These are phyloP conservation scores for Jamesozyma jinghongensis DNA, from an alignment of 805 yeast genomes.

Conservation along the genomic window DNA sequence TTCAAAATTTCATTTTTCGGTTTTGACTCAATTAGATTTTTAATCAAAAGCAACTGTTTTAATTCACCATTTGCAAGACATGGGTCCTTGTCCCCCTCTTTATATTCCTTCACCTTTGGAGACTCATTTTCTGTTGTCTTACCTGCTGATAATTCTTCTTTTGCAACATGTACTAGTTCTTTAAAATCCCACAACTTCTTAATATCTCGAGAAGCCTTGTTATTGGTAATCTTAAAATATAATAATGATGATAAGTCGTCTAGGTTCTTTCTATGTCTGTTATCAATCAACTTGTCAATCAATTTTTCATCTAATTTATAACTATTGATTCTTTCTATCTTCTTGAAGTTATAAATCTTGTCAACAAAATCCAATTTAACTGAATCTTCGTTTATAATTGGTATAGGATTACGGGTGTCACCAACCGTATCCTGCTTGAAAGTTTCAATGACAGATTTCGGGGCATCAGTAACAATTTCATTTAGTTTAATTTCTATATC, in stretches of 20 bases:
- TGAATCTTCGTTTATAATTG: slow-evolving; percentile 19
- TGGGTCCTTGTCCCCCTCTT: neutral
- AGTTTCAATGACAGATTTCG: slow-evolving; percentile 16
- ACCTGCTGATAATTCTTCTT: slow-evolving; percentile 12
- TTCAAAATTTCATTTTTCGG: slow-evolving; percentile 58
- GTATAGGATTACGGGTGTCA: slow-evolving; percentile 12
- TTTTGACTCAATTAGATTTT: slow-evolving; percentile 52
- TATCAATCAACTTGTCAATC: slow-evolving; percentile 23
- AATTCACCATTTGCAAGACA: slow-evolving; percentile 37
- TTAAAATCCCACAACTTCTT: slow-evolving; percentile 37
- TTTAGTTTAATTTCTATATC: slow-evolving; percentile 48
- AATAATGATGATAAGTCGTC: slow-evolving; percentile 23
- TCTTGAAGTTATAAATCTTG: slow-evolving; percentile 28
- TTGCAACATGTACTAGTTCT: slow-evolving; percentile 39
- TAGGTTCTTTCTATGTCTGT: neutral
- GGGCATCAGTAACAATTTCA: slow-evolving; percentile 27
- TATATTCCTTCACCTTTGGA: neutral
- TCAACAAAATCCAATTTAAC: slow-evolving; percentile 24
- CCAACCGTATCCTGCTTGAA: slow-evolving; percentile 8
- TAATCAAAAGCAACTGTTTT: slow-evolving; percentile 45
- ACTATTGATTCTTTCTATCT: slow-evolving; percentile 33
- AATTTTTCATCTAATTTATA: slow-evolving; percentile 29
- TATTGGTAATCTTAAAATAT: slow-evolving; percentile 32
- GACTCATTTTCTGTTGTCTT: neutral
- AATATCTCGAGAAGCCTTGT: slow-evolving; percentile 12